Percentiles rank a stretch among this genome's conserved stretches.
Conservation (phyloP, 805 yeast genomes). For the Ogataea henricii region DNA sequence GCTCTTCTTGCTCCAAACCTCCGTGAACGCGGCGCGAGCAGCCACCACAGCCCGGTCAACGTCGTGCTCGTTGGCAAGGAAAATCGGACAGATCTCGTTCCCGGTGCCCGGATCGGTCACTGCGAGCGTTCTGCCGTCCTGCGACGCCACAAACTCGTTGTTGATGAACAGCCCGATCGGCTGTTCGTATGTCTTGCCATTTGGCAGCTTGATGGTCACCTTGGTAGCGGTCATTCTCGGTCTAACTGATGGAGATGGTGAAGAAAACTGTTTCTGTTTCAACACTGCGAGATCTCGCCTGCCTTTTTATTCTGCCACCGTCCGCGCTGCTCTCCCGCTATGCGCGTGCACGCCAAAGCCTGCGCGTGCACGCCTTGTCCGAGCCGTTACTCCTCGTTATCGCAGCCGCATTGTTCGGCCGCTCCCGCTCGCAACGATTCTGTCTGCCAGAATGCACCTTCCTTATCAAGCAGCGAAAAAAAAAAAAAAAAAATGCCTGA, state of each 20-base stretch:
- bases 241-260: too few relatives aligned
- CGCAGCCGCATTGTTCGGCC: neutral
- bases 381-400: neutral
- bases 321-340: neutral
- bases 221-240: neutral
- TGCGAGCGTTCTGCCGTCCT: slow-evolving; percentile 56
- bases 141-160: slow-evolving; percentile 65
- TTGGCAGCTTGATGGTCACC: slow-evolving; percentile 42
- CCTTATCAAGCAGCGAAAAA: slow-evolving; percentile 4
- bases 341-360: too few relatives aligned
- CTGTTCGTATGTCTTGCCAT: slow-evolving; percentile 55
- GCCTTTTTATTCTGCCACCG: neutral
- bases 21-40: slow-evolving; percentile 52
- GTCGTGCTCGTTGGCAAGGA: slow-evolving; percentile 52
- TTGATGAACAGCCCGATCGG: slow-evolving; percentile 90
- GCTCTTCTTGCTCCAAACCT: slow-evolving; percentile 48
- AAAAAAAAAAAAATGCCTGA: too few relatives aligned
- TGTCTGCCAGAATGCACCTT: slow-evolving; percentile 3
- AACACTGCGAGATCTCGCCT: too few relatives aligned
- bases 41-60: slow-evolving; percentile 55
- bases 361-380: neutral
- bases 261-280: too few relatives aligned
- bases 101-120: slow-evolving; percentile 61
- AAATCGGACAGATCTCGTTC: slow-evolving; percentile 50
- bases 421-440: too few relatives aligned